Conservation (phyloP, 495 filamentous ascomycete genomes). For the Neurospora sp. region DNA sequence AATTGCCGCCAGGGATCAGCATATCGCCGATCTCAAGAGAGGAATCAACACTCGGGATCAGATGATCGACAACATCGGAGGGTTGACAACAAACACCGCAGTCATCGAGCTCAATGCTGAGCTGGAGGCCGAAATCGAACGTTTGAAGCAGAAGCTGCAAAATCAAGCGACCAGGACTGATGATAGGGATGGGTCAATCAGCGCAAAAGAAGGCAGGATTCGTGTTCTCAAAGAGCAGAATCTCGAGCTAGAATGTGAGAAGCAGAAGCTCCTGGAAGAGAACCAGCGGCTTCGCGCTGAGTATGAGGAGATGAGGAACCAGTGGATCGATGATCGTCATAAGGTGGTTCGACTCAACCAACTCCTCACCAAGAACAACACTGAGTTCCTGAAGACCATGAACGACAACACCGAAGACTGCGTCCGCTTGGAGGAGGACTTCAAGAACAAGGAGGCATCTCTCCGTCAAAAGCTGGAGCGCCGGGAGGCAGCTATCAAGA, state of each 20-base stretch:
- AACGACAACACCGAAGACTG: constrained; percentile 21
- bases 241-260: constrained; percentile 21
- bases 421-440: constrained; percentile 21
- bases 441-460: constrained; percentile 23
- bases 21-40: constrained; percentile 27
- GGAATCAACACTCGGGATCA: constrained; percentile 21
- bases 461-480: constrained; percentile 25
- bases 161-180: constrained; percentile 10
- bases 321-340: constrained; percentile 20
- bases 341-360: constrained; percentile 23
- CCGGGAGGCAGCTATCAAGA: constrained; percentile 23
- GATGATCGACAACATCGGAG: constrained; percentile 25
- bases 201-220: constrained; percentile 15
- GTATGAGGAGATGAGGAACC: constrained; percentile 15
- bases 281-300: constrained; percentile 21
- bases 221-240: constrained; percentile 27
- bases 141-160: constrained; percentile 22
- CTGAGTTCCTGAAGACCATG: constrained; percentile 15
- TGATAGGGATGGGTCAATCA: constrained; percentile 18
- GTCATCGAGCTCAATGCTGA: constrained; percentile 23
- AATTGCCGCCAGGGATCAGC: constrained; percentile 26
- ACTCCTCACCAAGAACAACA: constrained; percentile 17
- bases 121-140: constrained; percentile 26
- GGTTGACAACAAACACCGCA: constrained; percentile 22
- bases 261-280: constrained; percentile 22